Base-by-base conservation (phyloP, 2,329 filamentous ascomycete genomes). In the Apiospora koreana region DNA sequence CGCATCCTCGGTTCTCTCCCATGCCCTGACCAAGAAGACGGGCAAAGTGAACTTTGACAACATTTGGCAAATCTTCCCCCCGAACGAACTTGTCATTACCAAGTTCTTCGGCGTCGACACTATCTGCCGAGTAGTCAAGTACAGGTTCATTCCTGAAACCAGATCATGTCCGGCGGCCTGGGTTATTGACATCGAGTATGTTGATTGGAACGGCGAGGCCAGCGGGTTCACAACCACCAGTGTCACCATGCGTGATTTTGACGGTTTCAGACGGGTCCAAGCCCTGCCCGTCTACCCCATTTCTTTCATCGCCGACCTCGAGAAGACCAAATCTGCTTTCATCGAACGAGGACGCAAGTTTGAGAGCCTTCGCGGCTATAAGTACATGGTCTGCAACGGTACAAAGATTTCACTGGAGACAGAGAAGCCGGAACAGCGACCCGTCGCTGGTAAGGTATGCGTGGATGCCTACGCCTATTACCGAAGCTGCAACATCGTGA, bases 391-490 rank as follows among this genome's bases (percentile, higher is more conserved):
- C 8, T 78, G 73, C 35, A 74, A 75, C 16, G 79, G 78, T 1
- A 76, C 72, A 10, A 81, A 77, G 72, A 72, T 81, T 10, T 41
- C 75, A 0, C 72, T 80, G 1, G 76, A 78, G 70, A 76, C 72
- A 0, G 69, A 74, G 45, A 65, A 69, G 16, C 73, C 74, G 3
- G 73, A 79, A 62, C 73, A 77, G 54, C 70, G 75, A 14, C 76
- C 79, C 1, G 78, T 77, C 4, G 43, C 68, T 1, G 80, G 81
- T 0, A 77, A 76, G 31, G 78, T 82, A 35, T 78, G 79, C 25
- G 69, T 82, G 8, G 81, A 83, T 67, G 73, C 79, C 0, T 78
- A 79, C 46, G 81, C 81, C 1, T 82, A 81, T 69, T 82, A 81
- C 69, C 42, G 72, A 1, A 77, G 72, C 72, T 77, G 74, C 69